Evolutionary conservation across 1,284 basidiomycete genomes (phyloP), one percentile per base, ranked within the genome.

Genomic region (Crucibulum parvulum): DNA sequence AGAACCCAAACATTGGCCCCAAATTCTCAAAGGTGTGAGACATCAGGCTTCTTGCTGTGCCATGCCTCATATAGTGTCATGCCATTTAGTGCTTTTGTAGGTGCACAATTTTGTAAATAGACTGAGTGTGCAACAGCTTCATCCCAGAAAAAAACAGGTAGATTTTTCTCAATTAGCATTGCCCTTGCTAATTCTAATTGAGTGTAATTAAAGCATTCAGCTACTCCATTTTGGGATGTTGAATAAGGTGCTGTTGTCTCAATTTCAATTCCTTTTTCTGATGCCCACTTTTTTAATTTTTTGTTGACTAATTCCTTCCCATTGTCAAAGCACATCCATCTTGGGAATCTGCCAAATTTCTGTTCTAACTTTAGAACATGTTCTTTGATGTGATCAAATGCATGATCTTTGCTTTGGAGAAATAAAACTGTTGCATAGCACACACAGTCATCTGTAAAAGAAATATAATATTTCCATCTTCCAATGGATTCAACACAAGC

Each of bases 111-210:
- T 36, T 66, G 64, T 18, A 75, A 24, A 54, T 75, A 75, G 24
- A 62, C 61, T 0, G 75, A 72, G 53, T 80, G 72, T 10, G 62
- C 38, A 7, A 79, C 58, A 4, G 79, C 79, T 57, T 81, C 73
- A 5, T 75, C 73, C 80, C 80, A 82, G 8, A 81, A 65, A 52
- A 61, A 73, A 7, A 55, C 52, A 4, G 77, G 76, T 13, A 81
- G 61, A 1, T 71, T 59, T 7, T 64, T 66, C 31, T 34, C 69
- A 45, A 69, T 63, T 4, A 77, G 37, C 75, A 76, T 76, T 8
- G 72, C 63, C 2, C 63, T 54, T 3, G 65, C 65, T 3, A 69
- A 56, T 53, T 74, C 68, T 9, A 74, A 36, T 2, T 71, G 56
- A 15, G 69, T 81, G 24, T 69, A 64, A 58, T 78, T 80, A n/a